Base-by-base conservation (phyloP, 345 rosid genomes). In the Theobroma cacao region DNA sequence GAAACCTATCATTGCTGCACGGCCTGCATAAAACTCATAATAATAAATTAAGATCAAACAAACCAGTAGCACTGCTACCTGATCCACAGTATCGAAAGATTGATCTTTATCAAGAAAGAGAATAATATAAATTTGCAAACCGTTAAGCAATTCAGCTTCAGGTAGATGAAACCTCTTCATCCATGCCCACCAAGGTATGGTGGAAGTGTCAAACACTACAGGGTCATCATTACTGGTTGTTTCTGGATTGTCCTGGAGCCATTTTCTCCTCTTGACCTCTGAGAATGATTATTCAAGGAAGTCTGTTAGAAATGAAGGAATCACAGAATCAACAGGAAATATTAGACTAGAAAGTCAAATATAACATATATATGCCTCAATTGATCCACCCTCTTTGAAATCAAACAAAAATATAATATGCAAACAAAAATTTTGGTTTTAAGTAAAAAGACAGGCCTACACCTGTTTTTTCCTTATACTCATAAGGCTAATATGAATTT, bases 161-260 rank as follows among this genome's bases (percentile, higher is more conserved):
- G 98, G 97, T 50, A 95, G 90, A 84, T 95, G 98, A 84, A 87
- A 95, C 76, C 97, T 88, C 87, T 92, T 92, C 78, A 90, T 86
- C 99, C 98, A 95, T 50, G 91, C 89, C 99, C 99, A 95, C 99
- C 98, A 95, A 64, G 98, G 99, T 52, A 95, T 81, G 18, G 90
- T 88, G 63, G 98, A 89, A 22, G 99, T 92, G 79, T 95, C 96
- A 38, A 95, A 95, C 72, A 93, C 84, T 24, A 95, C 87, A 78
- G 89, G 96, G 55, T 91, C 92, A 6, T 95, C 89, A 24, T 93
- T 95, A 75, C 86, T 91, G 18, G 94, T 88, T 14, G 97, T 83
- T 81, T 93, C 97, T 12, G 98, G 98, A 82, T 88, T 92, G 50
- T 80, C 85, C 83, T 92, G 87, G 0, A 95, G 89, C 97, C 92